Base-by-base conservation (phyloP, 225 moss, liverwort and hornwort species). In the Bryoerythrophyllum caledonicum region DNA sequence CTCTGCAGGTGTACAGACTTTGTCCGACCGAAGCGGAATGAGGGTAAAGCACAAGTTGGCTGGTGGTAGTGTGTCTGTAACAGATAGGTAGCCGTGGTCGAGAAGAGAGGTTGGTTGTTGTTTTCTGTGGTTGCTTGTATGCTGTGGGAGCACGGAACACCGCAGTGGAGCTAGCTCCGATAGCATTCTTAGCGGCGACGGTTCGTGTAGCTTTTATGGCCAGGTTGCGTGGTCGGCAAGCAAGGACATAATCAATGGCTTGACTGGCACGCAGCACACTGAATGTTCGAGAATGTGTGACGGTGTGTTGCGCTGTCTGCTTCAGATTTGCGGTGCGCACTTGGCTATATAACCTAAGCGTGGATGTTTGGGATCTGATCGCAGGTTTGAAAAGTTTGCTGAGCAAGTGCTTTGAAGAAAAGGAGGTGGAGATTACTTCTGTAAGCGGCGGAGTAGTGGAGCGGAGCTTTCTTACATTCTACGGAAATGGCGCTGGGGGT, bases 221-320 rank as follows among this genome's bases (percentile, higher is more conserved):
- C 23, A 76, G 62, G 79, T 83, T 76, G 79, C 83, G 79, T 79
- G 72, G 25, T 37, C 30, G 62, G 4, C 75, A 83, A 79, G 83
- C 72, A 53, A 23, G 43, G 52, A 41, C 40, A 21, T 4, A n/a
- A 48, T 26, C 3, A 43, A 41, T 79, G 48, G 75, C 83, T 83
- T 79, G 83, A 28, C 54, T 67, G 75, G 56, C 83, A 83, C 83
- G 79, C 61, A 75, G 62, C 79, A 83, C 79, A 75, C 61, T 38
- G 76, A 74, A 60, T 69, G 59, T 74, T 70, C 34, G 71, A 34
- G 82, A 67, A 76, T 79, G 75, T 61, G 26, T 48, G 9, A 52
- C 52, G 65, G 70, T 78, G 82, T 35, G 43, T 28, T 68, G 68
- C 76, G 68, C 43, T 72, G 73, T 76, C 51, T 80, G 61, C 68